Base-by-base conservation (phyloP, 257 asterid species). In the Solanum etuberosum region DNA sequence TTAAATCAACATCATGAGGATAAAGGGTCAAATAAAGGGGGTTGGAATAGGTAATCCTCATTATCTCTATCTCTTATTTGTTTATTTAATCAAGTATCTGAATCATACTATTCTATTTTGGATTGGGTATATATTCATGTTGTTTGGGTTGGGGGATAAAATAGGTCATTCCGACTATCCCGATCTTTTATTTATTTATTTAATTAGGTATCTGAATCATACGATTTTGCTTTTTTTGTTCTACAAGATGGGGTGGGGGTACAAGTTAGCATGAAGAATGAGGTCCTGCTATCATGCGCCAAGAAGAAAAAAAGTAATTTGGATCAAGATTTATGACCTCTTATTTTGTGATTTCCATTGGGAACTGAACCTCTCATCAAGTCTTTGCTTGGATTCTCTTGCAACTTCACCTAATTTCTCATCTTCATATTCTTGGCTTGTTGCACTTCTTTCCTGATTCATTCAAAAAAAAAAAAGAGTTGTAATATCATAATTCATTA, bases 311-410 rank as follows among this genome's bases (percentile, higher is more conserved):
- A 16, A 3, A 48, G 57, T 5, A 15, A 48, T 21, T 76, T 13
- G 32, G 25, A 43, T 25, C 59, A 77, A 77, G 61, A 42, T 38
- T 83, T 72, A n/a, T 35, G 16, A 92, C 94, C 94, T 74, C 67
- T 83, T 90, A 25, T 51, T 34, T 37, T 91, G 90, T 57, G 92
- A 80, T 82, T 87, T 91, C 90, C 92, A 63, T 34, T 83, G 89
- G 23, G 88, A 85, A 88, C 87, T 91, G 3, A 94, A 87, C 88
- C 91, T 93, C 89, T 88, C 90, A 86, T 94, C 96, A 72, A 93
- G 87, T 87, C 98, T 94, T 83, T 89, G 90, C 87, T 94, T 91
- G 81, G 94, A 93, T 87, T 92, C 94, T 90, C 89, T 89, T 15
- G 89, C 92, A 37, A 84, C 89, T 48, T 83, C 86, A 15, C 86